Conservation (phyloP, 2,329 filamentous ascomycete genomes). For the Venturia oleaginea region DNA sequence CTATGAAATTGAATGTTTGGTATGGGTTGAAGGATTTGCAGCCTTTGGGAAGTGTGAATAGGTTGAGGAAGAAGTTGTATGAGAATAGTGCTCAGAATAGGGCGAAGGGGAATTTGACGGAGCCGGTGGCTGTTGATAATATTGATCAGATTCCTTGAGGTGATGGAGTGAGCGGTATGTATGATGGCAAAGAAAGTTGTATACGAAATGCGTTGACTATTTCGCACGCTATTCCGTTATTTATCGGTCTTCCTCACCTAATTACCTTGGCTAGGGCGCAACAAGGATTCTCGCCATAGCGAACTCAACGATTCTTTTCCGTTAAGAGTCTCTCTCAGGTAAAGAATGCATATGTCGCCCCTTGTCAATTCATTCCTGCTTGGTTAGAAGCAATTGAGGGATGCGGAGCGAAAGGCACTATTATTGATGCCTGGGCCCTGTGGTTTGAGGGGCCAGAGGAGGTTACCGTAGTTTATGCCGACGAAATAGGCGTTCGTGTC, state of each 20-base stretch:
- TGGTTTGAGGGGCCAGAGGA: conserved; percentile 8
- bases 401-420: conserved; percentile 14
- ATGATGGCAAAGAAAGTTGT: no score
- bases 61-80: conserved; percentile 25
- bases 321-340: no score
- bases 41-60: conserved; percentile 32
- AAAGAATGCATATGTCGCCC: no score
- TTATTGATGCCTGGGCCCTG: conserved; percentile 11
- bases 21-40: conserved; percentile 33
- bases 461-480: conserved; percentile 19
- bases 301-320: no score
- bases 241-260: no score
- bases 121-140: neutral
- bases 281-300: no score
- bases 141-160: neutral
- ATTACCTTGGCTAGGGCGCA: no score
- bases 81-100: neutral
- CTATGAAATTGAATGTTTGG: conserved; percentile 36
- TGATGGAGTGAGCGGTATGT: neutral
- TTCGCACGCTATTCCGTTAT: no score
- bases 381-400: no score
- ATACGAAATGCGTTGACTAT: no score
- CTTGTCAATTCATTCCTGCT: no score
- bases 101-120: neutral
- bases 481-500: conserved; percentile 23